Percentiles rank a stretch among this genome's conserved stretches.
phyloP scores from a whole-genome alignment of 2,329 filamentous ascomycete genomes.

The Fusarium albosuccineum region DNA sequence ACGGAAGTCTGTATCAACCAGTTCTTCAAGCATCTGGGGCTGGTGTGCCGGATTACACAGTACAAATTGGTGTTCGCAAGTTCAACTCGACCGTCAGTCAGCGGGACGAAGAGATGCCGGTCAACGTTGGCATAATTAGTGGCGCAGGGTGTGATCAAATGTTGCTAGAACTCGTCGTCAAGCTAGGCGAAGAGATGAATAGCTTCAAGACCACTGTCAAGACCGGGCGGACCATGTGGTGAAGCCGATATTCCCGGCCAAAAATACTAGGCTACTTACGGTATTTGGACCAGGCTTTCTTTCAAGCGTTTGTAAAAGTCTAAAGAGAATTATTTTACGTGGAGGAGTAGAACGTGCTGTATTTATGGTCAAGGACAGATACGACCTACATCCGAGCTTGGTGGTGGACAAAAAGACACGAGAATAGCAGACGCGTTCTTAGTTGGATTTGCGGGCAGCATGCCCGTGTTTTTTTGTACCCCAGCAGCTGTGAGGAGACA shows the following conservation, averaged over 20 bases:
- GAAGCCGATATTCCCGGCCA: neutral
- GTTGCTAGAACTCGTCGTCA: neutral
- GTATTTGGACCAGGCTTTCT: no score
- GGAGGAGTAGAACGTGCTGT: no score
- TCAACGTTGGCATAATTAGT: neutral
- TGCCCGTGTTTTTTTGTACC: no score
- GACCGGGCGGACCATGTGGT: neutral
- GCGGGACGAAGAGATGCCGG: neutral
- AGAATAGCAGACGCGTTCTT: no score
- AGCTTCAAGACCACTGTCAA: neutral
- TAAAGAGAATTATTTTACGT: no score
- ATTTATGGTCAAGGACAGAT: no score
- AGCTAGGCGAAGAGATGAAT: neutral
- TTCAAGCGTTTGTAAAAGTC: no score
- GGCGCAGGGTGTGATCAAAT: neutral
- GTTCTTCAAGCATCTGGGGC: neutral
- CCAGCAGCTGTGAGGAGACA: no score
- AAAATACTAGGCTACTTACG: no score
- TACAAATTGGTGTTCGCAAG: neutral
- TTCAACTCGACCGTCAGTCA: neutral
- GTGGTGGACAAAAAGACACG: no score
- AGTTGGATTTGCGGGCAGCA: no score
- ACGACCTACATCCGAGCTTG: no score
- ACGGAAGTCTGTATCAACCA: neutral
- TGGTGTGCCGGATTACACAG: neutral